These are phyloP conservation scores for Metarhizium rileyi DNA, from an alignment of 2,329 filamentous ascomycete genomes.

Conservation along the genomic window DNA sequence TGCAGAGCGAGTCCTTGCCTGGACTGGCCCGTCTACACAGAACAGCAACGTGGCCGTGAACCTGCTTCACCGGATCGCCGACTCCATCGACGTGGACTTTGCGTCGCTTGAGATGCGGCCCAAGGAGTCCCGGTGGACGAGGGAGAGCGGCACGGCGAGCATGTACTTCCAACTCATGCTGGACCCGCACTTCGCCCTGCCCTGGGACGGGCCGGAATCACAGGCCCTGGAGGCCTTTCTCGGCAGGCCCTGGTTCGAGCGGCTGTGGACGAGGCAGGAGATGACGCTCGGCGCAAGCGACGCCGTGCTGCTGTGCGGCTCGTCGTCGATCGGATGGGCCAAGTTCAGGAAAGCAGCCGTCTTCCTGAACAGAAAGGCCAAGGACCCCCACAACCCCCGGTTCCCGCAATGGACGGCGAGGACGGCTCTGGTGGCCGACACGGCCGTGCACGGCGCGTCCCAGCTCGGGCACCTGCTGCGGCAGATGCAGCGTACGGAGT, in stretches of 20 bases:
- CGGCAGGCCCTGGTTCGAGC: not conserved
- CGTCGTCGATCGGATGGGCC: not conserved
- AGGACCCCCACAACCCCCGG: not conserved
- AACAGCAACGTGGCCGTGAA: not conserved
- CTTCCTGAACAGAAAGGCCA: not conserved
- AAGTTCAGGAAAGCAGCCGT: not conserved
- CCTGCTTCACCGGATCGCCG: not conserved
- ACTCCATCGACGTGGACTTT: not conserved
- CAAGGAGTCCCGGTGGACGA: not conserved
- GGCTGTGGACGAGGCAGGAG: not conserved
- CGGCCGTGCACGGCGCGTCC: not conserved
- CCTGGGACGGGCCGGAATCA: not conserved
- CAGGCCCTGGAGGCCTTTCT: not conserved
- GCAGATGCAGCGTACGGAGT: not conserved
- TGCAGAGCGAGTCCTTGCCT: constrained; percentile 5
- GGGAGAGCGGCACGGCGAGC: not conserved
- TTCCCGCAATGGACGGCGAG: not conserved
- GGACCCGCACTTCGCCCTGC: not conserved
- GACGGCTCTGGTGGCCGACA: not conserved
- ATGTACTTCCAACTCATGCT: not conserved
- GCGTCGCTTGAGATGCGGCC: not conserved
- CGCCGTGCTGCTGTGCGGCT: not conserved
- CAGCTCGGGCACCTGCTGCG: not conserved
- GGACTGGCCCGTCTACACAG: constrained; percentile 1
- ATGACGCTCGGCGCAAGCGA: not conserved